Percentiles rank a stretch among this genome's conserved stretches.
Evolutionary conservation across 1,139 yeast species (phyloP).

Genomic region (Kodamaea fungicola): DNA sequence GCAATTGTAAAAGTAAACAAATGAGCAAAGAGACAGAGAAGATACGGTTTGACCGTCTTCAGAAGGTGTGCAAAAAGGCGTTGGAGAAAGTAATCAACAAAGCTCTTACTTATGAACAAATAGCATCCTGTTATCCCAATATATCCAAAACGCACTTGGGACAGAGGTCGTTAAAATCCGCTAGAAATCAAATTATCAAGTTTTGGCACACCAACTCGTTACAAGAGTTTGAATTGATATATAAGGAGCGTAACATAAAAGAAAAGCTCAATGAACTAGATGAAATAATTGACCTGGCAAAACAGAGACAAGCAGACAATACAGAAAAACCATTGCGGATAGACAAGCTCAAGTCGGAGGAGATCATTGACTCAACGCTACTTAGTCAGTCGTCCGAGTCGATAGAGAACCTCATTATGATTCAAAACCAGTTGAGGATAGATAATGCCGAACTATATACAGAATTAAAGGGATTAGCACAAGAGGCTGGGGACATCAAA

Average conservation of each 20-base stretch:
- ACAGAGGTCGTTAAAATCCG: slow-evolving; percentile 47
- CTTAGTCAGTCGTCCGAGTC: slow-evolving; percentile 22
- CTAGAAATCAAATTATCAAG: slow-evolving; percentile 56
- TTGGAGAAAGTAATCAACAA: slow-evolving; percentile 60
- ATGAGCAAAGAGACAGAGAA: slow-evolving; percentile 17
- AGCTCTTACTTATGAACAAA: slow-evolving; percentile 56
- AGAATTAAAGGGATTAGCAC: slow-evolving; percentile 21
- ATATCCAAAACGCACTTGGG: slow-evolving; percentile 53
- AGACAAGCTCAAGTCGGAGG: slow-evolving; percentile 30
- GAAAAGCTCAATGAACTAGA: slow-evolving; percentile 63
- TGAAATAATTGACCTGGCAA: slow-evolving; percentile 56
- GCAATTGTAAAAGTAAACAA: too few species aligned
- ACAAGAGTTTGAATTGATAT: slow-evolving; percentile 64
- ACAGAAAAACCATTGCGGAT: slow-evolving; percentile 25
- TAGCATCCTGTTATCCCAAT: slow-evolving; percentile 65
- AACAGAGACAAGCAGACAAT: slow-evolving; percentile 19
- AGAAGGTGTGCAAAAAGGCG: slow-evolving; percentile 61
- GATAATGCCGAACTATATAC: slow-evolving; percentile 33
- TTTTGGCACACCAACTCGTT: slow-evolving; percentile 60
- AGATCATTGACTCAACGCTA: slow-evolving; percentile 33
- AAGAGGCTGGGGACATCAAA: slow-evolving; percentile 21
- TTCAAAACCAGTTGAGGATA: slow-evolving; percentile 32
- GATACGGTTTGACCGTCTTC: slow-evolving; percentile 52
- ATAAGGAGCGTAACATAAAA: slow-evolving; percentile 58
- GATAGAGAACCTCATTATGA: slow-evolving; percentile 30